Conservation (phyloP, 1,284 basidiomycete genomes). For the Neonothopanus nambi region DNA sequence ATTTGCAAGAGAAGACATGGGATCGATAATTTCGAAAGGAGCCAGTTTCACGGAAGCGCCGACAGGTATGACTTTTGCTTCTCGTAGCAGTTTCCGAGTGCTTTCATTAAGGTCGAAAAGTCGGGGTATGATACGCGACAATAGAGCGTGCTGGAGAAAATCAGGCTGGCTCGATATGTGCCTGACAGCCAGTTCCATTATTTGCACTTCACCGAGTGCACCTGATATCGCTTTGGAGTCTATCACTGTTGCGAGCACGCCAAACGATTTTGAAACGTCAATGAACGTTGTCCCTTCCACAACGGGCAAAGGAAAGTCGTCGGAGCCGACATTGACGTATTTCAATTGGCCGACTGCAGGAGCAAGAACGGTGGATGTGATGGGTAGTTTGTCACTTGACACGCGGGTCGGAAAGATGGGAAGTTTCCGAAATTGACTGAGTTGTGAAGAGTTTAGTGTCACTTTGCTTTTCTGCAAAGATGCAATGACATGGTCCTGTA, state of each 20-base stretch:
- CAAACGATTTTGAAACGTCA: constrained; percentile 19
- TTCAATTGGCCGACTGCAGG: neutral
- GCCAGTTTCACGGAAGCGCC: constrained; percentile 22
- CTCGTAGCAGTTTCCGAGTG: constrained; percentile 20
- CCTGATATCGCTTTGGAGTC: neutral
- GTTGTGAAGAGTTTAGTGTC: constrained; percentile 15
- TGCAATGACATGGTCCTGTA: neutral
- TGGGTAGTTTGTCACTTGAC: constrained; percentile 5
- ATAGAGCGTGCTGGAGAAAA: constrained; percentile 26
- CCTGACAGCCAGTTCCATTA: neutral
- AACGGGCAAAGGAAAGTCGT: constrained; percentile 29
- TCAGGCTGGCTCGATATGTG: constrained; percentile 24
- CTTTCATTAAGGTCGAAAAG: constrained; percentile 22
- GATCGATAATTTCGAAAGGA: constrained; percentile 32
- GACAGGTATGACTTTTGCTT: constrained; percentile 28
- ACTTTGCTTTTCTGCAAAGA: neutral
- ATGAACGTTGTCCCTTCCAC: constrained; percentile 29
- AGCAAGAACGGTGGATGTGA: neutral
- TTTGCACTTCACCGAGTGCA: neutral
- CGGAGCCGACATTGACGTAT: neutral
- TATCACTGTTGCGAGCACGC: neutral
- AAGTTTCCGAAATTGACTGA: constrained; percentile 23
- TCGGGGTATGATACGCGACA: constrained; percentile 27
- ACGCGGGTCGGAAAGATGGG: constrained; percentile 35
- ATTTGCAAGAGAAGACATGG: constrained; percentile 29